phyloP scores from a whole-genome alignment of 495 filamentous ascomycete species.

The Talaromyces ruber region DNA sequence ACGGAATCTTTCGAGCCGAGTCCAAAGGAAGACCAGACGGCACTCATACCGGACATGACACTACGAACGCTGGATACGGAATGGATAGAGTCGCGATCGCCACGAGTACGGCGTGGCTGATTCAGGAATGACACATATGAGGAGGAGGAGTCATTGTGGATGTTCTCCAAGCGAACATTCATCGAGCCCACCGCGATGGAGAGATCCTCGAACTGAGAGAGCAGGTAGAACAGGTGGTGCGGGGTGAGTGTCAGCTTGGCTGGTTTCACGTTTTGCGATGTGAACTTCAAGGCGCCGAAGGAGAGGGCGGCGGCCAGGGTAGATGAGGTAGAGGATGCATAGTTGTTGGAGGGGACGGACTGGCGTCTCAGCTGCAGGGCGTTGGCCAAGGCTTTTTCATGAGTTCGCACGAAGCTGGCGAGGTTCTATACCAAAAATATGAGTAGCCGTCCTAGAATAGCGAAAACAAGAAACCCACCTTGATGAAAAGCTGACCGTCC shows the following conservation, averaged over 20 bases:
- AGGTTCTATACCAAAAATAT: slow-evolving; percentile 55
- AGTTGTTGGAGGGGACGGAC: slow-evolving; percentile 38
- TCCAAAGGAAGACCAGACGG: slow-evolving; percentile 82
- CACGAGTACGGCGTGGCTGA: slow-evolving; percentile 61
- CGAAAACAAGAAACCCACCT: slow-evolving; percentile 40
- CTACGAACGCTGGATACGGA: slow-evolving; percentile 96
- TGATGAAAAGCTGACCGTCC: slow-evolving; percentile 86
- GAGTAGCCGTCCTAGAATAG: slow-evolving; percentile 6
- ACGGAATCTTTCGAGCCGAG: slow-evolving; percentile 64
- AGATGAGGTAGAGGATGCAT: slow-evolving; percentile 61
- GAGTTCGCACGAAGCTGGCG: slow-evolving; percentile 88
- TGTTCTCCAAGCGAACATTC: slow-evolving; percentile 90
- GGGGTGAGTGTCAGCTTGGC: slow-evolving; percentile 91
- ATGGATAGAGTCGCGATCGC: slow-evolving; percentile 82
- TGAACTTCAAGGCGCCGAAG: slow-evolving; percentile 73
- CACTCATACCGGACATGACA: slow-evolving; percentile 92
- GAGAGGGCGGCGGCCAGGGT: slow-evolving; percentile 76
- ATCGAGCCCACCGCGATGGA: slow-evolving; percentile 86
- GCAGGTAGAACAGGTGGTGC: slow-evolving; percentile 92
- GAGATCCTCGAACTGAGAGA: slow-evolving; percentile 89
- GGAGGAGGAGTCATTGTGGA: slow-evolving; percentile 77
- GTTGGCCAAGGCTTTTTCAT: slow-evolving; percentile 96
- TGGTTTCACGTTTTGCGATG: slow-evolving; percentile 75
- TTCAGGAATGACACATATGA: slow-evolving; percentile 94
- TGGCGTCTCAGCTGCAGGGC: slow-evolving; percentile 78